Evolutionary conservation across 2,329 filamentous ascomycete species (phyloP), one percentile per base, ranked within the genome.

Genomic region (Colletotrichum neosansevieriae): DNA sequence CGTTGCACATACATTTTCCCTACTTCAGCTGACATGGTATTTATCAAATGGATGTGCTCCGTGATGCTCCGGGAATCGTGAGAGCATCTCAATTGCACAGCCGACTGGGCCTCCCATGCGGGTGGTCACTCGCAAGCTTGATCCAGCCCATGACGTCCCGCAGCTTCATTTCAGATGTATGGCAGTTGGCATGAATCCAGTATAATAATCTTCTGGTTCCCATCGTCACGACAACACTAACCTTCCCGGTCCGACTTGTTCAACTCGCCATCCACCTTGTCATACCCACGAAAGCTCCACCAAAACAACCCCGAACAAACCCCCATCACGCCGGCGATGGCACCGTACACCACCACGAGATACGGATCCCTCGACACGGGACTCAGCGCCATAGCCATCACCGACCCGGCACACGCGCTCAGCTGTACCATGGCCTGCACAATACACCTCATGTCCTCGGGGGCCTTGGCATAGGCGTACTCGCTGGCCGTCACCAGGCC

Each of bases 401-500:
- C n/a, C 6, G 60, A 44, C 7, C 49, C 60, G 11, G 58, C 32
- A 15, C 73, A 69, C 0, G 72, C 70, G 6, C 58, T 74, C 19
- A 74, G 60, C 62, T 73, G 73, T 5, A 58, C 62, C 51, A 76
- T 59, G 17, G 76, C 75, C 58, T 78, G 76, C 1, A 79, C 74
- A 6, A 79, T 44, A 5, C 73, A 74, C 58, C 71, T 72, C 80
- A 83, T 83, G 12, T 77, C 75, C 36, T 77, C 76, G 0, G 82
- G 82, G 0, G 82, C 79, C 34, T 82, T 73, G 44, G 75, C 76
- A 71, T 84, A 84, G 0, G 79, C 78, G 59, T 81, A 83, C 68
- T 84, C 82, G 42, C 78, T 77, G 1, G 75, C 78, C 0, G 82
- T 82, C 13, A 80, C 78, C 54, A 79, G 75, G 0, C 78, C 77